phyloP scores from a whole-genome alignment of 345 rosid species.

The Cardiospermum halicacabum region DNA sequence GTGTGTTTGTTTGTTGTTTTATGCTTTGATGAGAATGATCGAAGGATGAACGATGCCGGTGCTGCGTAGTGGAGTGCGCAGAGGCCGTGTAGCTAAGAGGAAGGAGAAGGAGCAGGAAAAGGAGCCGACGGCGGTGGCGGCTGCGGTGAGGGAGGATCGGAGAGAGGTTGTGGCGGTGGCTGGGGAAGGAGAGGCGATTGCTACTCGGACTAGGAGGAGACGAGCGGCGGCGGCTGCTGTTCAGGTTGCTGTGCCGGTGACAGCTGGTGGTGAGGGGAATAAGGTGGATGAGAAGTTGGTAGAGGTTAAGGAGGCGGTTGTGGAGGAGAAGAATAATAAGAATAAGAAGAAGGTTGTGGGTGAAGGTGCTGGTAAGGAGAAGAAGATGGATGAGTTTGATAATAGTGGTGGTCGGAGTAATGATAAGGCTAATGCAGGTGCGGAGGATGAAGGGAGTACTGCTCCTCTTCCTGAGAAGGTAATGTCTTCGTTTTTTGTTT shows the following conservation, averaged over 20 bases:
- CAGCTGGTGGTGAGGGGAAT: neutral
- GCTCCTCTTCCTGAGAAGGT: slow-evolving; percentile 60
- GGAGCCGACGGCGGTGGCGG: slow-evolving; percentile 8
- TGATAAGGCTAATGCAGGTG: slow-evolving; percentile 40
- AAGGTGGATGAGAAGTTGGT: slow-evolving; percentile 26
- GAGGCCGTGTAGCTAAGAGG: slow-evolving; percentile 37
- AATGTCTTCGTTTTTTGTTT: neutral
- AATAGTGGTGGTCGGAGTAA: slow-evolving; percentile 38
- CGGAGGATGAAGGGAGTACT: slow-evolving; percentile 50
- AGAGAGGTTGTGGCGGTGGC: slow-evolving; percentile 30
- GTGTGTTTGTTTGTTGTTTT: neutral
- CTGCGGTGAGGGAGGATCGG: slow-evolving; percentile 14
- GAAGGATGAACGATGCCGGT: slow-evolving; percentile 71
- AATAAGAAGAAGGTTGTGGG: slow-evolving; percentile 23
- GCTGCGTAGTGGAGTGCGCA: slow-evolving; percentile 61
- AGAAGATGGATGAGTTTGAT: slow-evolving; percentile 35
- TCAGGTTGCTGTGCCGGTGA: slow-evolving; percentile 4
- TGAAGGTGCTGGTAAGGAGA: slow-evolving; percentile 43
- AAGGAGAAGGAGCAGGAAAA: slow-evolving; percentile 1
- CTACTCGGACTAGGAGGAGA: slow-evolving; percentile 53
- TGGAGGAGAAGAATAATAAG: slow-evolving; percentile 16
- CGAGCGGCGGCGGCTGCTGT: slow-evolving; percentile 37
- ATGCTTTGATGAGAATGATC: slow-evolving; percentile 17
- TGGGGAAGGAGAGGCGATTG: slow-evolving; percentile 47
- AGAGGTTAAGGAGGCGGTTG: slow-evolving; percentile 22